A percentile compares a stretch with the other conserved stretches of the same genome.
Conservation (phyloP, 352 stramenopile genomes). For the Globisporangium radiosum region DNA sequence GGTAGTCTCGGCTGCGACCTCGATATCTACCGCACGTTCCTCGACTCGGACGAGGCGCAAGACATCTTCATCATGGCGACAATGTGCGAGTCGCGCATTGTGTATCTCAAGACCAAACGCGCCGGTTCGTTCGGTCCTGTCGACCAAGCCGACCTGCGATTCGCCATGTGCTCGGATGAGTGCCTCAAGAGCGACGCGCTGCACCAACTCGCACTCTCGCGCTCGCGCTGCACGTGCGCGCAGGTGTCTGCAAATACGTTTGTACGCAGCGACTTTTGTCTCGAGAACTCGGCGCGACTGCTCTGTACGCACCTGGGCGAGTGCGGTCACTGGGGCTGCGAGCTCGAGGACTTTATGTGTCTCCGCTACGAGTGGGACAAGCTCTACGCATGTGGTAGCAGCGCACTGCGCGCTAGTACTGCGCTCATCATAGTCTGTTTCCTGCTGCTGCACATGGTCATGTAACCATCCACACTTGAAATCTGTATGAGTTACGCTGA, state of each 20-base stretch:
- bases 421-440: conserved; percentile 13
- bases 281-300: conserved; percentile 71
- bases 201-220: conserved; percentile 64
- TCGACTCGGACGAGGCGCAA: conserved; percentile 47
- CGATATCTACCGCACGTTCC: conserved; percentile 41
- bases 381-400: conserved; percentile 42
- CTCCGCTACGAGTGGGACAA: conserved; percentile 85
- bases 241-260: conserved; percentile 71
- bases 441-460: conserved; percentile 15
- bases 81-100: conserved; percentile 68
- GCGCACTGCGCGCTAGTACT: conserved; percentile 6
- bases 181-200: conserved; percentile 78
- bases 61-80: conserved; percentile 70
- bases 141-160: conserved; percentile 59
- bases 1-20: conserved; percentile 39
- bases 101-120: conserved; percentile 53
- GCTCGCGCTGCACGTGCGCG: conserved; percentile 74
- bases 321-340: conserved; percentile 84
- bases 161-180: conserved; percentile 80
- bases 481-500: neutral
- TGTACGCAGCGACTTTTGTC: conserved; percentile 68
- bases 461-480: conserved; percentile 8
- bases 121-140: conserved; percentile 57
- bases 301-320: conserved; percentile 83
- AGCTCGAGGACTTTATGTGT: conserved; percentile 88